These are phyloP conservation scores for Cichorium intybus DNA, from an alignment of 140 eudicot species.

Conservation along the genomic window DNA sequence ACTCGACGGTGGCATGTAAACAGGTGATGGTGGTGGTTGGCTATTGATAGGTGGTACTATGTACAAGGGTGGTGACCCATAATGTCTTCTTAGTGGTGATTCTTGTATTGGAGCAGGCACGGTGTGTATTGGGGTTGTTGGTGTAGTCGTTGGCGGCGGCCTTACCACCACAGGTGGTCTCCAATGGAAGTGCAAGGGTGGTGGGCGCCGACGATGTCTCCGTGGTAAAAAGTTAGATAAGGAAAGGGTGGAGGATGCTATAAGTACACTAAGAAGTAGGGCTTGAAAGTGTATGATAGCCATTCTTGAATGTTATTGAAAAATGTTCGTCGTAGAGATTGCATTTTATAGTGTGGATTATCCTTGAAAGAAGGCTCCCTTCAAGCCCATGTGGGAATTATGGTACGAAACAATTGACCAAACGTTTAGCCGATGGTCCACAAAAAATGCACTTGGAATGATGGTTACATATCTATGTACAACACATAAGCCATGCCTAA, in stretches of 20 bases:
- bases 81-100: slow-evolving; percentile 17
- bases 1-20: neutral
- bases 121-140: neutral
- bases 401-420: slow-evolving; percentile 29
- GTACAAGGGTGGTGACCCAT: neutral
- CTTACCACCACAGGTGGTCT: slow-evolving; percentile 1
- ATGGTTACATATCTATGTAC: neutral
- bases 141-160: slow-evolving; percentile 3
- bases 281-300: slow-evolving; percentile 8
- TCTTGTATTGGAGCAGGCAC: neutral
- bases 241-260: slow-evolving; percentile 23
- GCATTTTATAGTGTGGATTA: slow-evolving; percentile 20
- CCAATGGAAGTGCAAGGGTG: neutral
- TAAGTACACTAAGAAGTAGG: slow-evolving; percentile 19
- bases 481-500: neutral
- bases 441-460: slow-evolving; percentile 33
- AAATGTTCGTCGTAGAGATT: slow-evolving; percentile 1
- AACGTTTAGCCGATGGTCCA: slow-evolving; percentile 35
- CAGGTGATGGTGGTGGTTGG: slow-evolving; percentile 10
- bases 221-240: slow-evolving; percentile 12
- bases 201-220: neutral
- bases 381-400: slow-evolving; percentile 34
- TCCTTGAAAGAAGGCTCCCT: slow-evolving; percentile 20
- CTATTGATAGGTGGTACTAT: neutral
- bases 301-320: slow-evolving; percentile 24